Evolutionary conservation across 176 grass and related monocot species (phyloP).

Genomic region (Raddia guianensis): DNA sequence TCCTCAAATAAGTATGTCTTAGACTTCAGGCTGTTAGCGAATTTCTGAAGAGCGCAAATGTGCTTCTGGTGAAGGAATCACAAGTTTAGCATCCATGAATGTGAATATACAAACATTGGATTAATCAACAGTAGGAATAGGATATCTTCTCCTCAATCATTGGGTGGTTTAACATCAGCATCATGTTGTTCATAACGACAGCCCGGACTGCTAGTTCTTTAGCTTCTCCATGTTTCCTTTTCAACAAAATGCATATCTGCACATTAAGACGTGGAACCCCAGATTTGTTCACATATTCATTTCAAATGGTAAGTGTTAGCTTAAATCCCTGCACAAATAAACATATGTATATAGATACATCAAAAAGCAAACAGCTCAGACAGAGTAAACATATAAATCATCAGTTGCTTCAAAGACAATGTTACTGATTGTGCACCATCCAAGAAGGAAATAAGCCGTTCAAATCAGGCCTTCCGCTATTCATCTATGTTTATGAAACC

Average conservation of each 20-base stretch:
- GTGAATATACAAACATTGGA: constrained; percentile 39
- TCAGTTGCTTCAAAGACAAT: not conserved
- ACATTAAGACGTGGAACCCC: constrained; percentile 34
- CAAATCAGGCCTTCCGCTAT: not conserved
- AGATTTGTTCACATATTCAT: not conserved
- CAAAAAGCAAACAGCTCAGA: constrained; percentile 17
- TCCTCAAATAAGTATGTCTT: constrained; percentile 61
- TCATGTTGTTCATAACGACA: constrained; percentile 77
- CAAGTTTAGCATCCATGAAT: constrained; percentile 43
- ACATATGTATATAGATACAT: constrained; percentile 1
- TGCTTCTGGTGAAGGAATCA: constrained; percentile 63
- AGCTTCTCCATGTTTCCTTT: constrained; percentile 86
- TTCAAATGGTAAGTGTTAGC: constrained; percentile 13
- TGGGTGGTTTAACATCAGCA: constrained; percentile 95
- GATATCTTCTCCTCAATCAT: constrained; percentile 96
- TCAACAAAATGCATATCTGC: constrained; percentile 85
- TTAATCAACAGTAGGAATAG: constrained; percentile 58
- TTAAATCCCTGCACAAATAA: not conserved
- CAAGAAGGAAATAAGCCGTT: not conserved
- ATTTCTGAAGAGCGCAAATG: constrained; percentile 79
- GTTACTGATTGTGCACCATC: not conserved
- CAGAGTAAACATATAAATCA: not conserved
- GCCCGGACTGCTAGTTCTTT: constrained; percentile 86
- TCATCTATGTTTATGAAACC: not conserved
- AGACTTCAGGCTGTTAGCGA: constrained; percentile 51